phyloP scores from a whole-genome alignment of 2,329 filamentous ascomycete species.

The Pseudogymnoascus sp. region DNA sequence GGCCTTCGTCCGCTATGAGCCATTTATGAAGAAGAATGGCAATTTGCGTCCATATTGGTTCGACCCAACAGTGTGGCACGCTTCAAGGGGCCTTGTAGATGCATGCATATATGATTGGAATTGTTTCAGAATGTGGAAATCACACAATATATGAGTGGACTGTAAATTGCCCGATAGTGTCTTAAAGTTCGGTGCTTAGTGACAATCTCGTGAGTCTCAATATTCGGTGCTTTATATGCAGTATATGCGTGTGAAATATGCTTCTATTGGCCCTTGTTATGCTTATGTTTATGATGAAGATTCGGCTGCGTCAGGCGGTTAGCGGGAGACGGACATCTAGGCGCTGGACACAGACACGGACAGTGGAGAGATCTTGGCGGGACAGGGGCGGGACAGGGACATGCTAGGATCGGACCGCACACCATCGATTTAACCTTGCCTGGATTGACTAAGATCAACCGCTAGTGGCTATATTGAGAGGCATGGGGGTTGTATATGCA shows the following conservation, averaged over 20 bases:
- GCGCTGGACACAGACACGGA: background rate
- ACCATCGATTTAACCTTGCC: conserved; percentile 2
- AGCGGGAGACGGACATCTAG: background rate
- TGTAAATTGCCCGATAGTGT: background rate
- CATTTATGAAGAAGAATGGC: background rate
- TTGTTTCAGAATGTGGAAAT: background rate
- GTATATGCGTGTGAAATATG: background rate
- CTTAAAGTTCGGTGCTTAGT: background rate
- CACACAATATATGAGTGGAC: background rate
- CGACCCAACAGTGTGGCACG: background rate
- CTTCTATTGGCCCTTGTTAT: background rate
- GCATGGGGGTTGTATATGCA: background rate
- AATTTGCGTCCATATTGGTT: background rate
- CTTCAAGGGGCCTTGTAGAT: background rate
- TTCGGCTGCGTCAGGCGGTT: background rate
- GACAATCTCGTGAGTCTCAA: background rate
- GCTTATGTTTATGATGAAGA: background rate
- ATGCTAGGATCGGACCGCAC: background rate
- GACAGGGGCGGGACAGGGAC: background rate
- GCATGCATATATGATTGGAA: background rate
- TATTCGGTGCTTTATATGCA: background rate
- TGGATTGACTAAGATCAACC: background rate
- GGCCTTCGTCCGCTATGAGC: background rate
- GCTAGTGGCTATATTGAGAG: background rate
- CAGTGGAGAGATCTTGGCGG: background rate